Base-by-base conservation (phyloP, 2,329 filamentous ascomycete species). In the Aspergillus bombycis region DNA sequence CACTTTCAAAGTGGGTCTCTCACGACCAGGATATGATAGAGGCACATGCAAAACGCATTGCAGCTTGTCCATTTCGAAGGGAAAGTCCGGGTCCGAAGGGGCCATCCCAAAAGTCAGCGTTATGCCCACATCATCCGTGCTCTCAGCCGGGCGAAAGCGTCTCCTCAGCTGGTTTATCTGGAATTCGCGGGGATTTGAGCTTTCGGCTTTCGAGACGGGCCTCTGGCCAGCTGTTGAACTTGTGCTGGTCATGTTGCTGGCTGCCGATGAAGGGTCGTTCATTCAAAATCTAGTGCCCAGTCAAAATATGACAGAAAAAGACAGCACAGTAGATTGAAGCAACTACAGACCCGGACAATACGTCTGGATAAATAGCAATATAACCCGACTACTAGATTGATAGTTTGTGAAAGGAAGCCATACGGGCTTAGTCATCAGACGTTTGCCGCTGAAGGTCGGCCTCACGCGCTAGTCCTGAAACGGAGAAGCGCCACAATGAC, bases 41-140 rank as follows among this genome's bases (percentile, higher is more conserved):
- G 92, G 91, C 23, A 95, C 83, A 57, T 81, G 83, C 43, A 95
- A 79, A 50, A 87, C 82, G 74, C 91, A 94, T 46, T 91, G 83
- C 36, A 95, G 81, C 41, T 85, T 81, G 30, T 88, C 84, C 72
- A 94, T 81, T 65, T 93, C 90, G 75, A 92, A 94, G 0, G 92
- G 90, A 71, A 95, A 94, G 72, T 95, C 92, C 0, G 92, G 92
- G 73, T 95, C 92, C 7, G 91, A 93, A 6, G 92, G 92, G 14
- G 79, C 79, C 65, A 95, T 79, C 58, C 82, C 86, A 76, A 94
- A 91, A 11, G 81, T 78, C 45, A 94, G 77, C 19, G 85, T 83
- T 0, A 86, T 87, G 3, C 82, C 82, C 56, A 85, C 83, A 64
- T 84, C 71, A 65, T 78, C 75, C 36, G 77, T 73, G 52, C 74